Conservation (phyloP, 83 land plant genomes). For the Diphasiastrum complanatum region DNA sequence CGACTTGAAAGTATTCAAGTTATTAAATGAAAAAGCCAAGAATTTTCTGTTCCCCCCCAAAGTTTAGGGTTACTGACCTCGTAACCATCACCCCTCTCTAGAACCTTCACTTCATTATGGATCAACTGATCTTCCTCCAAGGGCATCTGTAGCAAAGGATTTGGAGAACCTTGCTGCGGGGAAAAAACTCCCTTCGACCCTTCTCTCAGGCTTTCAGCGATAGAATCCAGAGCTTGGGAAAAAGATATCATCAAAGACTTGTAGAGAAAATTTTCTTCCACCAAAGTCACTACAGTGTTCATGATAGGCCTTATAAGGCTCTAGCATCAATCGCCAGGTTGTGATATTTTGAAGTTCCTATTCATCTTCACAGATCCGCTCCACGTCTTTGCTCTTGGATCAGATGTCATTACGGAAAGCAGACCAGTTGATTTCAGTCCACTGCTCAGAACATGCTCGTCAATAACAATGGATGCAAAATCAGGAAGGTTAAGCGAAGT, state of each 20-base stretch:
- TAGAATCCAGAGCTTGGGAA: slow-evolving; percentile 24
- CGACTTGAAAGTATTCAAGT: not conserved
- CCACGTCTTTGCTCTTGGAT: slow-evolving; percentile 28
- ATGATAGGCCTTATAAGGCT: not conserved
- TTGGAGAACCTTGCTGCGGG: slow-evolving; percentile 58
- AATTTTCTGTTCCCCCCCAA: not conserved
- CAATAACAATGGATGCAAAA: slow-evolving; percentile 54
- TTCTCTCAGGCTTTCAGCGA: slow-evolving; percentile 50
- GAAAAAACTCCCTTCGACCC: not conserved
- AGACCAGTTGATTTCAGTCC: slow-evolving; percentile 55
- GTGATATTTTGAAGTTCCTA: slow-evolving; percentile 1
- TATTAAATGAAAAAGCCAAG: not conserved
- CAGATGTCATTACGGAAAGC: slow-evolving; percentile 56
- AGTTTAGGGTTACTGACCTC: slow-evolving; percentile 52
- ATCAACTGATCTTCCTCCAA: slow-evolving; percentile 66
- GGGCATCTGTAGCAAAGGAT: slow-evolving; percentile 49
- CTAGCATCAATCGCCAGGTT: not conserved
- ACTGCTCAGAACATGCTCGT: slow-evolving; percentile 65
- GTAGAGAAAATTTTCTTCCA: slow-evolving; percentile 11
- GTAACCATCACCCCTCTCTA: slow-evolving; percentile 81
- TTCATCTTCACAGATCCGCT: not conserved
- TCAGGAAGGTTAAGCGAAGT: slow-evolving; percentile 49
- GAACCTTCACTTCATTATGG: slow-evolving; percentile 65
- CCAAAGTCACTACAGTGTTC: not conserved
- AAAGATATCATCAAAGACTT: slow-evolving; percentile 6